phyloP scores from a whole-genome alignment of 2,329 filamentous ascomycete species.

The Ophiosphaerella herpotricha region DNA sequence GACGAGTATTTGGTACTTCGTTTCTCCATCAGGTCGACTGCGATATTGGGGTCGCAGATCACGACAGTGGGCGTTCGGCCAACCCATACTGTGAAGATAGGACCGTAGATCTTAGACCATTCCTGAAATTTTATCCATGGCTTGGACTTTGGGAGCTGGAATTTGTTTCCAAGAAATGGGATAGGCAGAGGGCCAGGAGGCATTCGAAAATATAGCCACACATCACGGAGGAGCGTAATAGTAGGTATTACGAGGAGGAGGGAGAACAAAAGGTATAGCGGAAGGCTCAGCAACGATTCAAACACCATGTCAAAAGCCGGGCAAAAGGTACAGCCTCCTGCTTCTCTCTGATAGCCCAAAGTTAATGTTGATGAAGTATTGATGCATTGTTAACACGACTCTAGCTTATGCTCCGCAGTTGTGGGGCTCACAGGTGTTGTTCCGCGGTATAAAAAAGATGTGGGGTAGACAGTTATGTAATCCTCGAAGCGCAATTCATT shows the following conservation, averaged over 20 bases:
- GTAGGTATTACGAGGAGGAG: slow-evolving; percentile 32
- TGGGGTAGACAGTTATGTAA: slow-evolving; percentile 6
- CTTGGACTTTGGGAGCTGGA: slow-evolving; percentile 36
- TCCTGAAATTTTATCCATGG: slow-evolving; percentile 48
- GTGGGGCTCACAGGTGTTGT: slow-evolving; percentile 16
- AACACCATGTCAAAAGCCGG: slow-evolving; percentile 27
- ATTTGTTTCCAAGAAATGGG: slow-evolving; percentile 51
- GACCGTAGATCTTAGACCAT: slow-evolving; percentile 52
- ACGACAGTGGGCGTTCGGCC: slow-evolving; percentile 53
- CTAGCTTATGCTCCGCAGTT: slow-evolving; percentile 28
- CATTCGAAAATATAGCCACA: slow-evolving; percentile 44
- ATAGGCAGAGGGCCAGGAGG: slow-evolving; percentile 54
- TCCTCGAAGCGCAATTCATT: neutral
- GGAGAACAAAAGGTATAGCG: slow-evolving; percentile 32
- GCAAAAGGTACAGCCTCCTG: neutral
- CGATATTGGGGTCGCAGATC: slow-evolving; percentile 51
- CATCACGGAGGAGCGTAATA: slow-evolving; percentile 31
- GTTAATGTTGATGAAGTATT: neutral
- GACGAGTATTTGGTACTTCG: slow-evolving; percentile 52
- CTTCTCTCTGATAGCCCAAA: no score
- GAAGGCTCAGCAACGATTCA: slow-evolving; percentile 22
- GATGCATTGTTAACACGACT: slow-evolving; percentile 5
- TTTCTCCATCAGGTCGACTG: slow-evolving; percentile 53
- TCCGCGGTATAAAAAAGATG: slow-evolving; percentile 13
- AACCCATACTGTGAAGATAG: slow-evolving; percentile 56